phyloP scores from a whole-genome alignment of 495 filamentous ascomycete genomes.

The Xylaria grammica region DNA sequence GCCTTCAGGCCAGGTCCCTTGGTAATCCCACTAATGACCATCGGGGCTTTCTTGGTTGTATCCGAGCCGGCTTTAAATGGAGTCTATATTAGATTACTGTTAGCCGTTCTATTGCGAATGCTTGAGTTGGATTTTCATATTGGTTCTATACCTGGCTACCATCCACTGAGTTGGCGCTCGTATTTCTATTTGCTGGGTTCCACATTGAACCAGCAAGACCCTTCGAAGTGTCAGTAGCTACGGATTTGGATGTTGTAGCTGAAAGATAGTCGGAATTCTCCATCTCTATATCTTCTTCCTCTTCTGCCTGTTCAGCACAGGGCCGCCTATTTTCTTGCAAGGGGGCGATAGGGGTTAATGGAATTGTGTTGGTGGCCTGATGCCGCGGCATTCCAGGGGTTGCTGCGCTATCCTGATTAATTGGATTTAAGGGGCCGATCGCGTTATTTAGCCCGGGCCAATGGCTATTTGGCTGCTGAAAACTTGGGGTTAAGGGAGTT shows the following conservation, averaged over 20 bases:
- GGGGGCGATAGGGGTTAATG: background rate
- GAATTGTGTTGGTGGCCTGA: background rate
- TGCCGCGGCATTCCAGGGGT: background rate
- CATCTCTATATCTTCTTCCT: constrained; percentile 8
- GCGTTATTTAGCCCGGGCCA: background rate
- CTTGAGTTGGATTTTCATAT: background rate
- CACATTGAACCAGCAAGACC: constrained; percentile 17
- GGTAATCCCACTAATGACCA: constrained; percentile 23
- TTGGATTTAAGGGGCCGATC: background rate
- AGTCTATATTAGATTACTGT: background rate
- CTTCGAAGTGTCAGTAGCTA: background rate
- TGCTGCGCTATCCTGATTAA: background rate
- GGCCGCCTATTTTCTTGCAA: too few relatives aligned
- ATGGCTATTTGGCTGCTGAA: background rate
- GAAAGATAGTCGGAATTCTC: background rate
- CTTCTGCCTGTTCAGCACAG: background rate
- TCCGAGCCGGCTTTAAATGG: background rate
- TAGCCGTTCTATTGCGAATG: background rate
- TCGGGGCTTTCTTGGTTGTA: background rate
- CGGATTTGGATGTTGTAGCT: background rate
- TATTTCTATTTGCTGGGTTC: constrained; percentile 14
- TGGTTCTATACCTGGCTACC: background rate
- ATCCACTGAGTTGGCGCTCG: background rate
- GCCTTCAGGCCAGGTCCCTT: constrained; percentile 26
- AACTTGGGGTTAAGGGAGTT: background rate